These are phyloP conservation scores for Pseudozyma sp. DNA, from an alignment of 1,284 basidiomycete species.

Conservation along the genomic window DNA sequence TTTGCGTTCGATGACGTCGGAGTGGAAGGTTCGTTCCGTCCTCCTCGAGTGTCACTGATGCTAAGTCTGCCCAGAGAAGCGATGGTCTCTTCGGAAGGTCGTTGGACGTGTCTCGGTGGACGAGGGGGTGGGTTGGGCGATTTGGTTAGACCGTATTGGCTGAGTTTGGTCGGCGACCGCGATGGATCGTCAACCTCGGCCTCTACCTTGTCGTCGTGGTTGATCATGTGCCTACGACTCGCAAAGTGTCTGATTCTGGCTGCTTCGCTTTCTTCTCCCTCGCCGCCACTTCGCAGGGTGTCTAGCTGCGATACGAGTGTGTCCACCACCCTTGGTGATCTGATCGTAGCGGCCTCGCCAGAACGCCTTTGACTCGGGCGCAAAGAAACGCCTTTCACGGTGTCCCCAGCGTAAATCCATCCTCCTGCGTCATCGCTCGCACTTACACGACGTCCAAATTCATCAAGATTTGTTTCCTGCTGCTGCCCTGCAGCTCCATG, in stretches of 20 bases:
- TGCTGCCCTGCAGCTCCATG: neutral
- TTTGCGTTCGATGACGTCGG: slow-evolving; percentile 1
- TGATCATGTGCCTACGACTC: slow-evolving; percentile 22
- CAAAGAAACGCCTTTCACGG: slow-evolving; percentile 14
- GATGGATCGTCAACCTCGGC: slow-evolving; percentile 1
- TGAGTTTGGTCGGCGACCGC: slow-evolving; percentile 21
- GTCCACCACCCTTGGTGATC: slow-evolving; percentile 27
- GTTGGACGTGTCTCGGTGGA: slow-evolving; percentile 27
- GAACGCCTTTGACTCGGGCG: slow-evolving; percentile 8
- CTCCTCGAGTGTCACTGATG: neutral
- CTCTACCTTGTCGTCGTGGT: neutral
- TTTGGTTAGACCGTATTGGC: slow-evolving; percentile 28
- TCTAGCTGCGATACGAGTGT: slow-evolving; percentile 35
- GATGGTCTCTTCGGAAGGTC: slow-evolving; percentile 32
- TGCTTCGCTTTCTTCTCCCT: neutral
- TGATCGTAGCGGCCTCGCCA: slow-evolving; percentile 3
- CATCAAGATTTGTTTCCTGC: slow-evolving; percentile 6
- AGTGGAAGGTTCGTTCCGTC: slow-evolving; percentile 14
- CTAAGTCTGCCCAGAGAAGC: slow-evolving; percentile 6
- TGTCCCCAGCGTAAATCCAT: slow-evolving; percentile 1
- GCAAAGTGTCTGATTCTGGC: neutral
- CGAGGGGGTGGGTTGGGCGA: slow-evolving; percentile 30
- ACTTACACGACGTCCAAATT: slow-evolving; percentile 11
- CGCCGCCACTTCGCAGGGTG: slow-evolving; percentile 4
- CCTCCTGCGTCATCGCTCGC: neutral